Base-by-base conservation (phyloP, 345 rosid genomes). In the Clarkia xantiana region DNA sequence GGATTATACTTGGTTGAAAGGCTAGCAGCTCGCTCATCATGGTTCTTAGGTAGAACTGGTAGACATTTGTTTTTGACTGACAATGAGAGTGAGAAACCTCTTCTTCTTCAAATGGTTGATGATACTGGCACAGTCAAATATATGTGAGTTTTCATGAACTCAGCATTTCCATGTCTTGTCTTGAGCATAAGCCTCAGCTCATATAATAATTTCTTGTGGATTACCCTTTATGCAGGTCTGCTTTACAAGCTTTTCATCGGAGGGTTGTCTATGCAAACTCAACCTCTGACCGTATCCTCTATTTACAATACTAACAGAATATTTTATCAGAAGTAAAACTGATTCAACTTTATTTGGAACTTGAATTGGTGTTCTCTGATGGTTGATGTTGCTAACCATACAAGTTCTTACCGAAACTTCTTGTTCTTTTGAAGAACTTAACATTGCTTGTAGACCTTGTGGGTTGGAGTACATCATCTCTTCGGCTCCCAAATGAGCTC, bases 381-480 rank as follows among this genome's bases (percentile, higher is more conserved):
- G 36, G 36, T 29, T 29, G 6, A 7, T 10, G 25, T 29, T 29
- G 36, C 36, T 29, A 1, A 7, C 36, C 36, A 29, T 7, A 3
- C 8, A 29, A 29, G 36, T 7, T 29, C 36, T 29, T 29, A 29
- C 6, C 36, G 36, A 29, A 29, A 29, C 36, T 29, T 29, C 36
- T 44, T 23, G 20, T 59, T 39, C 18, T 41, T 41, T 18, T 55
- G 71, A 47, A 64, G 49, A 63, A 67, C 97, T 78, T 85, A 53
- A 89, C 83, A 11, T 53, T 39, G 40, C 58, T 58, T 17, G 42
- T 54, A 89, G 95, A 71, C 56, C 63, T 89, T 45, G 97, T 85
- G 7, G 97, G 97, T 23, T 85, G 97, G 97, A 76, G 97, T 54
- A 82, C 97, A 53, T 76, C 97, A n/a, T 89, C 95, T 44, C 59